Percentiles rank a stretch among this genome's conserved stretches.
Conservation (phyloP, 108 stramenopile genomes). For the Fragilaria crotonensis region DNA sequence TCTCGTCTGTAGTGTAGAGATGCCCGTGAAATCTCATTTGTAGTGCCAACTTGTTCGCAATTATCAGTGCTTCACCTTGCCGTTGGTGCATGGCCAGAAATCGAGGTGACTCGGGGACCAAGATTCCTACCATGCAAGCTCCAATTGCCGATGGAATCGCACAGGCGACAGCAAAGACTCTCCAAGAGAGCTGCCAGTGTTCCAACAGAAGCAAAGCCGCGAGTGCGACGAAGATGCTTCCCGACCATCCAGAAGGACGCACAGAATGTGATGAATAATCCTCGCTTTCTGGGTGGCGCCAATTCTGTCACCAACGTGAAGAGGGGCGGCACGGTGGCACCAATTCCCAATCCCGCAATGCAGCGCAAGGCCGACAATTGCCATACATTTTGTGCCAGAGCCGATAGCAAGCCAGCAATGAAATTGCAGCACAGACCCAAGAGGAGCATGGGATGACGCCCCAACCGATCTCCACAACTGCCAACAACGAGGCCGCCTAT, state of each 20-base stretch:
- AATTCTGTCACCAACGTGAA: conserved; percentile 67
- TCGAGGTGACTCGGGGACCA: conserved; percentile 72
- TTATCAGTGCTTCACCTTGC: conserved; percentile 35
- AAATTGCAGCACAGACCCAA: conserved; percentile 50
- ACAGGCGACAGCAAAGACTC: conserved; percentile 61
- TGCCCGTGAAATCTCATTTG: conserved; percentile 18
- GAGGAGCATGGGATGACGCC: conserved; percentile 59
- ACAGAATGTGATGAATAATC: conserved; percentile 54
- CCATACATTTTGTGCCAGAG: conserved; percentile 27
- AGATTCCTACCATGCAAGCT: conserved; percentile 31
- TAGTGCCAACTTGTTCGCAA: conserved; percentile 42
- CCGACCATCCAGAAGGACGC: conserved; percentile 85
- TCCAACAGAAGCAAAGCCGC: conserved; percentile 52
- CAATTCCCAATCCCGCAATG: conserved; percentile 65
- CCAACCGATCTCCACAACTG: conserved; percentile 48
- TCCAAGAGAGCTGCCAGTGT: conserved; percentile 32
- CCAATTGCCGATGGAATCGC: conserved; percentile 63
- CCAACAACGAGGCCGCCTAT: conserved; percentile 63
- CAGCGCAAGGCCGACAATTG: conserved; percentile 45
- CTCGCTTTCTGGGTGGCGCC: conserved; percentile 61
- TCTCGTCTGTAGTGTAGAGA: conserved; percentile 28
- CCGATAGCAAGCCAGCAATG: conserved; percentile 44
- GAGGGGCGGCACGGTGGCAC: conserved; percentile 66
- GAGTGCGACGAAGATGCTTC: conserved; percentile 65
- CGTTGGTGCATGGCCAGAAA: conserved; percentile 42